Base-by-base conservation (phyloP, 208 protist species). In the Balamuthia mandrillaris region DNA sequence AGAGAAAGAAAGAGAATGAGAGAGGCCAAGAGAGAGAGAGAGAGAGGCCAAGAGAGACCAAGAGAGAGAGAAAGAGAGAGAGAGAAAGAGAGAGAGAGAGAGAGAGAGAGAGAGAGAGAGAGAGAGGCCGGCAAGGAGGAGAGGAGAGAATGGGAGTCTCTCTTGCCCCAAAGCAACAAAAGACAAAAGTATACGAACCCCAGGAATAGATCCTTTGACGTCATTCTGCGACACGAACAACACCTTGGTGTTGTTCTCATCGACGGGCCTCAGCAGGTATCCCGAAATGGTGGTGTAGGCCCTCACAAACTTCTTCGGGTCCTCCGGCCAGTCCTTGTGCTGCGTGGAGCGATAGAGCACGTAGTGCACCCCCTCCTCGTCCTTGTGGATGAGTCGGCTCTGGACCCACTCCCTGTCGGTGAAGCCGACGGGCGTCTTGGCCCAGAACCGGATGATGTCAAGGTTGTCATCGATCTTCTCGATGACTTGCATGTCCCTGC, bases 401-500 rank as follows among this genome's bases (percentile, higher is more conserved):
- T 75, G 66, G 42, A 75, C 12, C 42, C 47, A 75, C 66, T 75
- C 66, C 42, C 66, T 39, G 44, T 75, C 54, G 66, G 66, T 75
- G 66, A 75, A 37, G 5, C 42, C 54, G 12, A 45, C 42, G 6
- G 66, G 66, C 12, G 66, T 45, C 66, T 75, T 75, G 35, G 66
- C 66, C 66, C 66, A 75, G 41, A 75, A 75, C 6, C 54, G 54
- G 41, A 75, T 52, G 35, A 75, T 45, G 41, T 75, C 66, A 5
- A 35, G 66, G 14, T 75, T 29, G 66, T 75, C 66, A 45, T 52
- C 37, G 44, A 75, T 75, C 42, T 75, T 75, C 16, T 75, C 66
- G 5, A 75, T 45, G 7, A 75, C 66, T 29, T 75, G 66, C 66
- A 75, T 75, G 66, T 75, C 66, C 66, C 54, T 75, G 66, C 66